Evolutionary conservation across 1,284 basidiomycete genomes (phyloP), one percentile per base, ranked within the genome.

Genomic region (Peniophora sp.): DNA sequence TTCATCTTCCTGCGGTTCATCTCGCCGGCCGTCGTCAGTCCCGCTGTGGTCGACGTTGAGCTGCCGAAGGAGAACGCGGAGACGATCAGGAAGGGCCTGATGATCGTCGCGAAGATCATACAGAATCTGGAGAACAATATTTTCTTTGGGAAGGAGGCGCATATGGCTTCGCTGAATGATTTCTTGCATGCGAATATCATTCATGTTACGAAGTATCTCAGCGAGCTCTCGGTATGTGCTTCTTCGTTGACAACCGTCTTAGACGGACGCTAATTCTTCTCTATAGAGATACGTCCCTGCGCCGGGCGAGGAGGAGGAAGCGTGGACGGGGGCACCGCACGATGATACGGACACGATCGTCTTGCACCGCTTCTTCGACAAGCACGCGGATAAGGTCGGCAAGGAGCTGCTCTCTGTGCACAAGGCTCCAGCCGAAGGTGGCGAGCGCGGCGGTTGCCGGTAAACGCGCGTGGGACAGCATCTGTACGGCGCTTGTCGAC

Each of bases 91-190:
- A 80, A 87, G 47, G 91, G 89, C 2, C 71, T 96, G 20, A 83
- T 92, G 71, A 70, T 90, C 48, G 87, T 96, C 55, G 89, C 91
- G 36, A 95, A 94, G 67, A 85, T 96, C 51, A 85, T 95, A 47
- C 92, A 96, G 66, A 94, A 92, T 62, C 69, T 96, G 32, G 91
- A 91, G 12, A 97, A 96, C 69, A 95, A 96, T 58, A 88, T 95
- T 37, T 81, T 90, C 58, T 95, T 95, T 58, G 90, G 88, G 24
- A 90, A 91, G 63, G 92, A 95, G 61, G 78, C 82, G 2, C 85
- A 92, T 59, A 92, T 94, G 88, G 81, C 82, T 45, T 75, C 79
- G 20, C 65, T 95, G 50, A 95, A 95, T 63, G 73, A 78, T 12
- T 93, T 93, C 68, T 68, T 95, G 47, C 73, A 79, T 51, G 77